A percentile compares a stretch with the other conserved stretches of the same genome.
These are phyloP conservation scores for Epichloe sibirici DNA, from an alignment of 2,329 filamentous ascomycete genomes.

Conservation along the genomic window DNA sequence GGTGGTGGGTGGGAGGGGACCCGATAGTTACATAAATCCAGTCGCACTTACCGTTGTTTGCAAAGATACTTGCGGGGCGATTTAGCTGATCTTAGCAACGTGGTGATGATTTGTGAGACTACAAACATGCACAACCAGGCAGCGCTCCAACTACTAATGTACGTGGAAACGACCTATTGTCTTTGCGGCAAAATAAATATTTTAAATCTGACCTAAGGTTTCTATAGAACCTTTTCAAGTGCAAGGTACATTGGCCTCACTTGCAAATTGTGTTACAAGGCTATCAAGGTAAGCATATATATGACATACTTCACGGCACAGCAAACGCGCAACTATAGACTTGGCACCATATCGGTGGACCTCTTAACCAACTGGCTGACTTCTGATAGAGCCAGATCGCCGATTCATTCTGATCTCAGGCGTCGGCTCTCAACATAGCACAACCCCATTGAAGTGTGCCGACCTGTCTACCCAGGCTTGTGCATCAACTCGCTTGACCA, in stretches of 20 bases:
- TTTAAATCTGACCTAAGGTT: neutral
- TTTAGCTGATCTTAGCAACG: neutral
- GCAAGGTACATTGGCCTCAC: neutral
- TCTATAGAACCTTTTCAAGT: neutral
- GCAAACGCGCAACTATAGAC: neutral
- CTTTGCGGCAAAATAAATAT: neutral
- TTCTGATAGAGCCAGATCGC: neutral
- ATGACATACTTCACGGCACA: neutral
- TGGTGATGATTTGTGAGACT: neutral
- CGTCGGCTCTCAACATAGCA: neutral
- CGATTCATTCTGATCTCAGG: neutral
- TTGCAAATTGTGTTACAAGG: neutral
- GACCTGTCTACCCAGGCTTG: neutral
- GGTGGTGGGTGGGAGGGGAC: neutral
- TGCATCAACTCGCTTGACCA: neutral
- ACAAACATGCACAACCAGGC: neutral
- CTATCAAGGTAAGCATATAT: slow-evolving; percentile 2
- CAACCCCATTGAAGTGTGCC: neutral
- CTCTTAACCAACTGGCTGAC: neutral
- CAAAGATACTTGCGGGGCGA: neutral
- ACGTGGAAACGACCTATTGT: neutral
- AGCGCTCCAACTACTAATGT: neutral
- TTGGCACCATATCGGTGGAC: neutral
- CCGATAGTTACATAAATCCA: slow-evolving; percentile 4
- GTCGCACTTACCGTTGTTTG: neutral